A percentile compares a stretch with the other conserved stretches of the same genome.
Evolutionary conservation across 495 filamentous ascomycete species (phyloP).

Genomic region (Trichodelitschia bisporula): DNA sequence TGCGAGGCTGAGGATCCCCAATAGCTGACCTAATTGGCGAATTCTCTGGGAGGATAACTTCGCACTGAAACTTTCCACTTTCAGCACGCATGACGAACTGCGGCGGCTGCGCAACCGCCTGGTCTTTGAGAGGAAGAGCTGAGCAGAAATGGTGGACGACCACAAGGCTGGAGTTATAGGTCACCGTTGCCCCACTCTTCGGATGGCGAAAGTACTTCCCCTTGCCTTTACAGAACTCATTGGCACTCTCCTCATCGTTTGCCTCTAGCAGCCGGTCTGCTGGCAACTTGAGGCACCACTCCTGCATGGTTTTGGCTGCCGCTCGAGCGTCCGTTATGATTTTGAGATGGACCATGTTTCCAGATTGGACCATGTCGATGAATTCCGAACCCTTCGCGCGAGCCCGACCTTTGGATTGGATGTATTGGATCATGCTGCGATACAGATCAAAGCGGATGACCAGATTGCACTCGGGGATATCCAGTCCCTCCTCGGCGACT

Average conservation of each 20-base stretch:
- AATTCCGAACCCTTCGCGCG: constrained; percentile 53
- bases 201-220: constrained; percentile 33
- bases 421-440: constrained; percentile 76
- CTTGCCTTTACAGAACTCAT: too few relatives aligned
- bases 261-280: constrained; percentile 46
- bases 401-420: constrained; percentile 84
- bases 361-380: constrained; percentile 54
- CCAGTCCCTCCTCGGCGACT: constrained; percentile 84
- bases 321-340: constrained; percentile 29
- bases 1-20: constrained; percentile 35
- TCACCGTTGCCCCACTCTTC: constrained; percentile 55
- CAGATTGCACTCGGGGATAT: constrained; percentile 87
- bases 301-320: constrained; percentile 32
- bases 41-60: constrained; percentile 54
- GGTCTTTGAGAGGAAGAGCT: too few relatives aligned
- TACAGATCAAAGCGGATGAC: constrained; percentile 84
- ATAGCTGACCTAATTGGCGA: constrained; percentile 44
- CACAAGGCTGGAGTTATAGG: constrained; percentile 42
- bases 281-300: constrained; percentile 53
- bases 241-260: constrained; percentile 15
- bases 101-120: constrained; percentile 12
- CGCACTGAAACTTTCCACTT: constrained; percentile 44
- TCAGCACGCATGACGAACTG: constrained; percentile 34
- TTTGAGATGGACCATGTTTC: constrained; percentile 32
- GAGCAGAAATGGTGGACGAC: constrained; percentile 37